A percentile compares a stretch with the other conserved stretches of the same genome.
These are phyloP conservation scores for Pseudocercospora cruenta DNA, from an alignment of 2,329 filamentous ascomycete species.

Conservation along the genomic window DNA sequence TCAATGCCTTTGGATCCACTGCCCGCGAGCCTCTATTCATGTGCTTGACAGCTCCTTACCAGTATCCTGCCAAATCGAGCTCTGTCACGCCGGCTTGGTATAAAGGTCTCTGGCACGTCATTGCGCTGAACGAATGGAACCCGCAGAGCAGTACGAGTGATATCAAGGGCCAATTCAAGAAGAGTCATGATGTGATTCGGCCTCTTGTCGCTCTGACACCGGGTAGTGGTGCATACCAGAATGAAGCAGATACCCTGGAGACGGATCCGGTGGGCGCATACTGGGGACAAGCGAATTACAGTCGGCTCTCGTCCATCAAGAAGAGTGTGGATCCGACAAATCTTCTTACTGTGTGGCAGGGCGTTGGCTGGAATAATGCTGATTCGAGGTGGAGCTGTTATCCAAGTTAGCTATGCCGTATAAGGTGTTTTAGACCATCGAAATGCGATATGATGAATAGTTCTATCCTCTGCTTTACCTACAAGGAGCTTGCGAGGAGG, in stretches of 20 bases:
- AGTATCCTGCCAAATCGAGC: constrained; percentile 21
- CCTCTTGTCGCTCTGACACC: constrained; percentile 16
- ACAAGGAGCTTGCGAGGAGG: too few relatives aligned
- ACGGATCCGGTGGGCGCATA: constrained; percentile 21
- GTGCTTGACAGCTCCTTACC: constrained; percentile 24
- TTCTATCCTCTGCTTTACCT: too few relatives aligned
- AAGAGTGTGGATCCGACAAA: constrained; percentile 29
- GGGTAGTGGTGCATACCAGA: constrained; percentile 30
- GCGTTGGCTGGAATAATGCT: constrained; percentile 25
- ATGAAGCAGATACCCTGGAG: constrained; percentile 31
- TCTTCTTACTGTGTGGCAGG: constrained; percentile 29
- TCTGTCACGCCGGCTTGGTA: constrained; percentile 29
- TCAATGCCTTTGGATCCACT: constrained; percentile 3
- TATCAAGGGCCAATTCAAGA: constrained; percentile 4
- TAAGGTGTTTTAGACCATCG: neutral
- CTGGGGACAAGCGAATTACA: constrained; percentile 30
- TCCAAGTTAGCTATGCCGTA: constrained; percentile 10
- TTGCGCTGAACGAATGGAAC: constrained; percentile 15
- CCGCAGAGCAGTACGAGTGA: neutral
- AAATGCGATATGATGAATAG: neutral
- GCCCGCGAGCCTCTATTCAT: constrained; percentile 9
- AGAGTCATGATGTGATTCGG: constrained; percentile 7
- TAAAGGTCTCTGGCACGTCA: constrained; percentile 8
- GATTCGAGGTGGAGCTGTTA: constrained; percentile 30
- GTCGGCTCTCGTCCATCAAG: constrained; percentile 28